Conservation (phyloP, 306 rosid genomes). For the Vicia faba region DNA sequence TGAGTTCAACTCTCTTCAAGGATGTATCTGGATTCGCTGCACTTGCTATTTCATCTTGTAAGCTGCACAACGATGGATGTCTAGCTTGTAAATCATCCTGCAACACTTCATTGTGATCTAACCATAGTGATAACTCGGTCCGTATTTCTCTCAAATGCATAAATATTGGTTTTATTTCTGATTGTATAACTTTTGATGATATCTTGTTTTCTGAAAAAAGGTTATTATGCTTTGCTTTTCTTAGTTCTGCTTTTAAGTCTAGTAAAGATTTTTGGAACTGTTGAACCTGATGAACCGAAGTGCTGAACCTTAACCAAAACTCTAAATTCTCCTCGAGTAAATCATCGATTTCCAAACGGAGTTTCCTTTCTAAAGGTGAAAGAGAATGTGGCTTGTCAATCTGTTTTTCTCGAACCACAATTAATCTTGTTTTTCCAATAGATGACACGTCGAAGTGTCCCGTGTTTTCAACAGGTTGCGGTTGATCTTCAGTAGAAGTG, state of each 20-base stretch:
- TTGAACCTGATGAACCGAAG: constrained; percentile 82
- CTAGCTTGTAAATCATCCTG: constrained; percentile 71
- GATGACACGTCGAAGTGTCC: constrained; percentile 22
- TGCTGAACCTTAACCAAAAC: constrained; percentile 91
- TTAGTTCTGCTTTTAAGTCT: constrained; percentile 63
- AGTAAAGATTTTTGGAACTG: constrained; percentile 67
- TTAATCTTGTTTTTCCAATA: constrained; percentile 26
- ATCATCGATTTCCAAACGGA: constrained; percentile 63
- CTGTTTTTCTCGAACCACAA: constrained; percentile 29
- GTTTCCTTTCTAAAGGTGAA: constrained; percentile 59
- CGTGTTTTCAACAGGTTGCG: constrained; percentile 11
- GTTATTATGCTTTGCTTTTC: constrained; percentile 42
- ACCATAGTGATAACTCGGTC: constrained; percentile 75
- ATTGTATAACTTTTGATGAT: constrained; percentile 40
- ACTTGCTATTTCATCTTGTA: constrained; percentile 73
- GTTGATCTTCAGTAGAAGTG: constrained; percentile 36
- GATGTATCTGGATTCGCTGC: constrained; percentile 40
- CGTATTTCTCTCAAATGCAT: constrained; percentile 79
- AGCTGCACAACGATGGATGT: constrained; percentile 55
- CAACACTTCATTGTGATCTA: constrained; percentile 67
- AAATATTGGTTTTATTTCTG: constrained; percentile 66
- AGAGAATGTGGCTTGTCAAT: constrained; percentile 32
- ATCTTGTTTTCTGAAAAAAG: constrained; percentile 34
- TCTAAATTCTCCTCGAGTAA: constrained; percentile 77
- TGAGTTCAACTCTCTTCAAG: constrained; percentile 42